phyloP scores from a whole-genome alignment of 345 rosid species.

The Sapria himalayana region DNA sequence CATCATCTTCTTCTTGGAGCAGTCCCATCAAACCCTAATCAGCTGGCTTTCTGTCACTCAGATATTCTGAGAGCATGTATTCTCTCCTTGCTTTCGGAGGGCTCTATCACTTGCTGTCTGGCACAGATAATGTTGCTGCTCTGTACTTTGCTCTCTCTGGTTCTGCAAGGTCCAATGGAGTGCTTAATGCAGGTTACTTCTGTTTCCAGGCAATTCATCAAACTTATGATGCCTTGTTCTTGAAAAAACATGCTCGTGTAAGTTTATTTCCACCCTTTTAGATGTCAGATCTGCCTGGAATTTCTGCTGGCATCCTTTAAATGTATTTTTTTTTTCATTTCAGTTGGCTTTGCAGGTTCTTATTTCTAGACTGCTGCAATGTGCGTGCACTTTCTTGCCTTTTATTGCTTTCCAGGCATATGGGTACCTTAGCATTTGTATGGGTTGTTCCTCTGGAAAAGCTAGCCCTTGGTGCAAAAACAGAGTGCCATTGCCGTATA shows the following conservation, averaged over 20 bases:
- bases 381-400: slow-evolving; percentile 39
- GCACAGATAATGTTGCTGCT: slow-evolving; percentile 35
- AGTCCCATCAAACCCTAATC: neutral
- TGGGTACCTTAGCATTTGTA: slow-evolving; percentile 56
- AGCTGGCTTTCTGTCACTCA: slow-evolving; percentile 19
- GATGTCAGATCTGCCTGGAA: neutral
- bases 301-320: slow-evolving; percentile 4
- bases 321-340: slow-evolving; percentile 9
- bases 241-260: slow-evolving; percentile 28
- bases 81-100: slow-evolving; percentile 69
- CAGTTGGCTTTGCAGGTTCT: slow-evolving; percentile 46
- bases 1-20: slow-evolving; percentile 5
- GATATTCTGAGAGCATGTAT: slow-evolving; percentile 76
- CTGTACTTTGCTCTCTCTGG: slow-evolving; percentile 72
- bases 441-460: slow-evolving; percentile 28
- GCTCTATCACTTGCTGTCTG: slow-evolving; percentile 37
- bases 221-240: slow-evolving; percentile 34
- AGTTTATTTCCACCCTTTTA: slow-evolving; percentile 12
- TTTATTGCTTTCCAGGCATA: slow-evolving; percentile 70
- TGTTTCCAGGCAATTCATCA: slow-evolving; percentile 74
- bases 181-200: slow-evolving; percentile 79
- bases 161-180: slow-evolving; percentile 87
- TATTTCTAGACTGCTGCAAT: slow-evolving; percentile 33
- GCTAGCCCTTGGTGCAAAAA: slow-evolving; percentile 78
- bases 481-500: slow-evolving; percentile 57